Evolutionary conservation across 1,284 basidiomycete species (phyloP), one percentile per base, ranked within the genome.

Genomic region (Ceratobasidium sp.): DNA sequence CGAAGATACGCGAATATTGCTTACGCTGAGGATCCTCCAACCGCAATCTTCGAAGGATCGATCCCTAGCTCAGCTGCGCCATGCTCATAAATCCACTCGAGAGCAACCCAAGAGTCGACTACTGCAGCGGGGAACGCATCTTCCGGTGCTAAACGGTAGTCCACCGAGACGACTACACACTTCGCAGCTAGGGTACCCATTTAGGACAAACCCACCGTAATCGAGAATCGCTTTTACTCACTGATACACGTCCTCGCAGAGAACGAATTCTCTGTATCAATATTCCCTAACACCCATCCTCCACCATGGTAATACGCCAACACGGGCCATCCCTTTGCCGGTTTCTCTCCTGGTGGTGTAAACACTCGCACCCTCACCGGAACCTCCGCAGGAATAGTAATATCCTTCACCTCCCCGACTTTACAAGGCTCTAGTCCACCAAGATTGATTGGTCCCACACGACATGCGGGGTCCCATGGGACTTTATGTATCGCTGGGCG

Each of bases 71-170:
- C 80, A 2, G 78, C 75, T 50, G 80, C 79, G 0, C 85, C 87
- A 56, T 90, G 80, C 27, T 82, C 80, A 72, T 86, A 78, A 1
- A 91, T 86, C 89, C 91, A 94, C 63, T 87, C 81, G 4, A 94
- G 83, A 1, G 90, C 84, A 54, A 91, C 89, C 48, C 91, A 83
- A 0, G 91, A 88, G 79, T 95, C 93, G 53, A 93, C 88, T 0
- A 93, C 88, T 0, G 92, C 92, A 0, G 89, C 88, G 1, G 93
- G 93, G 78, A 92, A 94, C 4, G 87, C 87, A 67, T 91, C 77
- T 79, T 95, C 93, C 0, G 93, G 93, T 0, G 90, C 91, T 7
- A 94, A 86, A 4, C 92, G 88, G 80, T 94, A 93, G 78, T 91
- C 89, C 22, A 93, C 90, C 5, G 89, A 89, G 8, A 92, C 83